Base-by-base conservation (phyloP, 192 early-diverging fungal genomes). In the Coemansia javaensis region DNA sequence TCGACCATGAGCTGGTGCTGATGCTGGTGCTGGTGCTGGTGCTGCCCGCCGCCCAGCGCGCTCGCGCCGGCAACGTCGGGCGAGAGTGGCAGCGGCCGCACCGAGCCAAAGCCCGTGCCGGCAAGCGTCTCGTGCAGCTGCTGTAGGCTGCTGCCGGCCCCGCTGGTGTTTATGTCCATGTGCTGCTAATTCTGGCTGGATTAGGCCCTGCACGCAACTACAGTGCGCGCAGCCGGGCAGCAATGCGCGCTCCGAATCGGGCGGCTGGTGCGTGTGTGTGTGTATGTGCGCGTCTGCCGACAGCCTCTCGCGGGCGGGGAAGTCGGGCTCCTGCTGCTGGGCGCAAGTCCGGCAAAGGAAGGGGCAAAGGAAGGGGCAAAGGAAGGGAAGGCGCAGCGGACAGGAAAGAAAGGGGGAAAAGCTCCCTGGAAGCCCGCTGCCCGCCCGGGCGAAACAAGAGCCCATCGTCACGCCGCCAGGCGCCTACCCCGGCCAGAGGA, bases 1-100 rank as follows among this genome's bases (percentile, higher is more conserved):
- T 73, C 69, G 14, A 60, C 62, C 31, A 73, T 50, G 36, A 73
- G 69, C 48, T 65, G n/a, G n/a, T n/a, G n/a, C n/a, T n/a, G n/a
- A n/a, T n/a, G n/a, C n/a, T n/a, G n/a, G n/a, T n/a, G n/a, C n/a
- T n/a, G n/a, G n/a, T n/a, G n/a, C n/a, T n/a, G n/a, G n/a, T n/a
- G 58, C 34, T 60, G 68, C 22, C 61, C 44, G 7, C 46, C 27
- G 40, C 65, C 68, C 17, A 72, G 54, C 17, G 52, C 48, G 39
- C 32, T 24, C 20, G 48, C 52, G 18, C 53, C 32, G 13, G 53
- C 46, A 11, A 60, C 56, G 62, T 72, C 68, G 17, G 68, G 68
- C 35, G 68, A 64, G 13, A 72, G 68, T 21, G 68, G 68, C 48
- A 72, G 56, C 27, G 45, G 21, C 50, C 68, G 46, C 21, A 27